These are phyloP conservation scores for Sporisorium scitamineum DNA, from an alignment of 1,284 basidiomycete genomes.

Conservation along the genomic window DNA sequence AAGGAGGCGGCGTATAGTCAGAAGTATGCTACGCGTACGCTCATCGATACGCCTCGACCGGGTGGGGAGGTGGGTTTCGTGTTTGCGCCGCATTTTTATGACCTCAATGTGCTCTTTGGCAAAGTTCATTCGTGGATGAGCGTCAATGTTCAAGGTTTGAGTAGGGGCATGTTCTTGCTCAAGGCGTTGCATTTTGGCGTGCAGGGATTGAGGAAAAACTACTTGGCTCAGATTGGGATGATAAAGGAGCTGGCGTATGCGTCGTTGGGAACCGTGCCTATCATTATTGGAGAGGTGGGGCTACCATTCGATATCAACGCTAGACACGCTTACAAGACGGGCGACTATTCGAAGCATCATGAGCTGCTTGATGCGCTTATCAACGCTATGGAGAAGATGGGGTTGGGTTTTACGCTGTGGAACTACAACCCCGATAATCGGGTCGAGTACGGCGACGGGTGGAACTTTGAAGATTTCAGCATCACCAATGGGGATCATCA, in stretches of 20 bases:
- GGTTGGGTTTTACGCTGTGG: slow-evolving; percentile 76
- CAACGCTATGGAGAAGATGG: slow-evolving; percentile 63
- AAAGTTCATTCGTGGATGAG: slow-evolving; percentile 57
- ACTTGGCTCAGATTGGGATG: slow-evolving; percentile 46
- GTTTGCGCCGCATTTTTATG: slow-evolving; percentile 68
- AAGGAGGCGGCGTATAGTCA: slow-evolving; percentile 31
- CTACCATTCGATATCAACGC: slow-evolving; percentile 66
- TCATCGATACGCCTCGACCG: slow-evolving; percentile 53
- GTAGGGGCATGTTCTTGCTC: slow-evolving; percentile 60
- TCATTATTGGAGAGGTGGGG: slow-evolving; percentile 65
- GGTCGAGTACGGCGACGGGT: slow-evolving; percentile 83
- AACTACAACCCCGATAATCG: slow-evolving; percentile 91
- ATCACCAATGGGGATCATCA: slow-evolving; percentile 81
- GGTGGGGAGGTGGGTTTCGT: slow-evolving; percentile 45
- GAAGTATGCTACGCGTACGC: slow-evolving; percentile 43
- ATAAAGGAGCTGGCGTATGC: slow-evolving; percentile 43
- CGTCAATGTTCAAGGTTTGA: slow-evolving; percentile 67
- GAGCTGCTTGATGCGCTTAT: slow-evolving; percentile 69
- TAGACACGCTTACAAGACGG: slow-evolving; percentile 68
- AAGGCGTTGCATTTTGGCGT: slow-evolving; percentile 63
- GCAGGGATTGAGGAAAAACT: slow-evolving; percentile 54
- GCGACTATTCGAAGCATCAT: slow-evolving; percentile 75
- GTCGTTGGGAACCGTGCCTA: slow-evolving; percentile 58
- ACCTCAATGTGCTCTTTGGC: slow-evolving; percentile 67
- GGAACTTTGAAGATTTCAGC: slow-evolving; percentile 82